Evolutionary conservation across 257 asterid species (phyloP).

Genomic region (Nicotiana otophora): DNA sequence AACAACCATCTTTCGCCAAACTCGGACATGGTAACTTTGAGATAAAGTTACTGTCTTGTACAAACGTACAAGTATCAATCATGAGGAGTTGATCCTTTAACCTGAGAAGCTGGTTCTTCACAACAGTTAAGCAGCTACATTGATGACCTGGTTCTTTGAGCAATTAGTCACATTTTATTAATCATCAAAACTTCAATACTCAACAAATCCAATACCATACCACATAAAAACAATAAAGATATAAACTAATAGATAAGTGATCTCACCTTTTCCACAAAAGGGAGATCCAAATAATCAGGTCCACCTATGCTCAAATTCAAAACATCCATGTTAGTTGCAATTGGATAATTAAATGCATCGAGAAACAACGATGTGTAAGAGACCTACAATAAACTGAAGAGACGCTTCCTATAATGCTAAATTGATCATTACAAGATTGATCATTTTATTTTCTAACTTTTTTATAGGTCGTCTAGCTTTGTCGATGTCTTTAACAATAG

Average conservation of each 20-base stretch:
- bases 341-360: slow-evolving; percentile 96
- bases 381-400: slow-evolving; percentile 95
- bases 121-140: not conserved
- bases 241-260: not conserved
- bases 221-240: not conserved
- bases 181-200: not conserved
- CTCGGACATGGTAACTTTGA: no score
- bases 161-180: no score
- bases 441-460: no score
- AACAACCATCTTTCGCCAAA: no score
- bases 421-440: no score
- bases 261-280: slow-evolving; percentile 64
- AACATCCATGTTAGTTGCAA: slow-evolving; percentile 92
- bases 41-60: no score
- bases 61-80: no score
- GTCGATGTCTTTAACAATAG: no score
- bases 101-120: no score
- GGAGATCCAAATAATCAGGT: slow-evolving; percentile 92
- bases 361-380: slow-evolving; percentile 99
- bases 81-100: no score
- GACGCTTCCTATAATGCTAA: slow-evolving; percentile 51
- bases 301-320: slow-evolving; percentile 99
- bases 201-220: not conserved
- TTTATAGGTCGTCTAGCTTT: no score
- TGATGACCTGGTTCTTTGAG: not conserved